These are phyloP conservation scores for Cucurbita maxima DNA, from an alignment of 306 rosid genomes.

Conservation along the genomic window DNA sequence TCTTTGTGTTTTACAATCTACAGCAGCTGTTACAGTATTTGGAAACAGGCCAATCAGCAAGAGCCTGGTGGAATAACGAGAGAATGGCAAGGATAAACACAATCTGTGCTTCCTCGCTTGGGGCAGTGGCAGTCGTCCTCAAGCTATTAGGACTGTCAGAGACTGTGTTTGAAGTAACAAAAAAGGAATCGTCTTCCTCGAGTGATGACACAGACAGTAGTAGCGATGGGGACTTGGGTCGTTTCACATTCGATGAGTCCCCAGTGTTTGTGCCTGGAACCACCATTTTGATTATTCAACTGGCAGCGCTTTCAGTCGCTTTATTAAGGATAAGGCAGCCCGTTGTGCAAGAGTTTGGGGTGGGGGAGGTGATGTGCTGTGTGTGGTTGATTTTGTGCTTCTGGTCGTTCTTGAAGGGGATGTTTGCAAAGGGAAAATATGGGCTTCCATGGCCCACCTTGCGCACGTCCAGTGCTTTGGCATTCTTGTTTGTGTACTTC, in stretches of 20 bases:
- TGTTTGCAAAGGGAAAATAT: conserved; percentile 35
- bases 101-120: conserved; percentile 29
- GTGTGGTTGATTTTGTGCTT: conserved; percentile 30
- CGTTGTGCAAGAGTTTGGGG: conserved; percentile 12
- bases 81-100: conserved; percentile 35
- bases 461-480: conserved; percentile 19
- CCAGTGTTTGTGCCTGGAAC: conserved; percentile 40
- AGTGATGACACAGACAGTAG: not conserved
- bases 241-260: conserved; percentile 37
- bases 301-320: conserved; percentile 17
- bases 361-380: conserved; percentile 30
- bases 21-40: conserved; percentile 27
- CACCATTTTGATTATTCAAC: conserved; percentile 37
- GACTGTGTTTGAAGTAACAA: conserved; percentile 38
- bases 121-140: conserved; percentile 17
- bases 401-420: conserved; percentile 42
- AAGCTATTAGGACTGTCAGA: conserved; percentile 30
- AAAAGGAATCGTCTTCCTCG: conserved; percentile 22
- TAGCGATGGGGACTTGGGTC: conserved; percentile 12
- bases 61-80: conserved; percentile 70
- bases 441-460: conserved; percentile 43
- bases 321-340: conserved; percentile 10
- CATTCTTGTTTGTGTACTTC: conserved; percentile 21
- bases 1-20: conserved; percentile 12
- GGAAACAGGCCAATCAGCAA: conserved; percentile 21